Base-by-base conservation (phyloP, 1,284 basidiomycete genomes). In the Ceratobasidium sp. region DNA sequence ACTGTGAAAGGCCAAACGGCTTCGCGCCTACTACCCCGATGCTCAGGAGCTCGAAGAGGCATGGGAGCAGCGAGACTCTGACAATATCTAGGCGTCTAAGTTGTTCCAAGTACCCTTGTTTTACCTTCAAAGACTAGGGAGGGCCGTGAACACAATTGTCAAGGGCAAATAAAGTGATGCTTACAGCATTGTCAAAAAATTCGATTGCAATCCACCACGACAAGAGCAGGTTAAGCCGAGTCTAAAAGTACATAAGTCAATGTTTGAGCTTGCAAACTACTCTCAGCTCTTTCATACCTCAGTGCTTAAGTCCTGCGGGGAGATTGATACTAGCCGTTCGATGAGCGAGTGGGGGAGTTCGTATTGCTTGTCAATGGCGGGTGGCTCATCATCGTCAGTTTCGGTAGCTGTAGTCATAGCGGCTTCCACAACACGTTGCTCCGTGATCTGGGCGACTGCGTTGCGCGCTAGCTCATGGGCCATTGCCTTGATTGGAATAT, bases 171-270 rank as follows among this genome's bases (percentile, higher is more conserved):
- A 56, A 42, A 39, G 10, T 8, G 37, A 86, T 0, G 81, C 93
- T 80, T 82, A 97, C 95, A 10, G 95, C 93, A 82, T 94, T 90
- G 42, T 88, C 86, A 83, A 99, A 99, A 77, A 95, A 88, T 81
- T 97, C 94, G 79, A 99, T 92, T 0, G 93, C 82, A 4, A 95
- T 85, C 89, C 98, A 94, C 97, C 97, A 99, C 8, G 89, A 89
- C 3, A 99, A 86, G n/a, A 94, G 81, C n/a, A 95, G 86, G 2
- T 85, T 84, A 23, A 97, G 80, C 13, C 97, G 85, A 80, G 94
- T 91, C 0, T 78, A 11, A 0, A 96, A 94, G 8, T 97, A 83
- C 56, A 78, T 78, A 45, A 83, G 80, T 51, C 45, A 26, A 39
- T 26, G 1, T 10, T 1, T 7, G 26, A 56, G 7, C 26, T 1